Conservation (phyloP, 768 basidiomycete species). For the Phylloporus sp. region DNA sequence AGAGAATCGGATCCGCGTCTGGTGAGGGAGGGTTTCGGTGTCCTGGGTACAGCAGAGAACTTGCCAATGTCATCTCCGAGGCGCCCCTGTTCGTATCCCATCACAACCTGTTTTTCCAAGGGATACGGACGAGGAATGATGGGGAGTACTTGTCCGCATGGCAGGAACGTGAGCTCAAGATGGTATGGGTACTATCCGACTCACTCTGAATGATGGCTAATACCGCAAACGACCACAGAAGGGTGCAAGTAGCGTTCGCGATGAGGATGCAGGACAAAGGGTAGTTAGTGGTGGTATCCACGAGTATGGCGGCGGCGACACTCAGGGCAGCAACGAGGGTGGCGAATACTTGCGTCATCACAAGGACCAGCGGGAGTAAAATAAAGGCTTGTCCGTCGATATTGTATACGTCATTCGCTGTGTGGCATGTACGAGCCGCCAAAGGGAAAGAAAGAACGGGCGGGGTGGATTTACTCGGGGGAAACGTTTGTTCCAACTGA, state of each 20-base stretch:
- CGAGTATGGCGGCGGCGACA: conserved; percentile 12
- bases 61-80: not conserved
- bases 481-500: not conserved
- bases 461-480: not conserved
- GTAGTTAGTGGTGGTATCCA: not conserved
- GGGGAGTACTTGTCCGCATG: conserved; percentile 21
- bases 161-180: conserved; percentile 1
- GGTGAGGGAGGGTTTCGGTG: conserved; percentile 18
- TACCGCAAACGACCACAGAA: conserved; percentile 23
- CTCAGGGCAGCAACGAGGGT: conserved; percentile 22
- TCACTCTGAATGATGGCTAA: conserved; percentile 23
- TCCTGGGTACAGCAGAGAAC: conserved; percentile 2
- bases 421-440: not conserved
- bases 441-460: conserved; percentile 5
- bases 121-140: not conserved
- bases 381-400: not conserved
- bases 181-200: not conserved
- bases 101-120: conserved; percentile 6
- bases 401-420: not conserved
- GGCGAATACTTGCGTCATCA: conserved; percentile 21
- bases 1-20: conserved; percentile 24
- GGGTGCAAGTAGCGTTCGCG: conserved; percentile 15
- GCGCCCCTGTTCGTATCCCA: not conserved
- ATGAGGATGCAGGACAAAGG: conserved; percentile 12
- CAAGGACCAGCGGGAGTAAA: conserved; percentile 11